Base-by-base conservation (phyloP, 75 land plant species). In the Sequoiadendron giganteum region DNA sequence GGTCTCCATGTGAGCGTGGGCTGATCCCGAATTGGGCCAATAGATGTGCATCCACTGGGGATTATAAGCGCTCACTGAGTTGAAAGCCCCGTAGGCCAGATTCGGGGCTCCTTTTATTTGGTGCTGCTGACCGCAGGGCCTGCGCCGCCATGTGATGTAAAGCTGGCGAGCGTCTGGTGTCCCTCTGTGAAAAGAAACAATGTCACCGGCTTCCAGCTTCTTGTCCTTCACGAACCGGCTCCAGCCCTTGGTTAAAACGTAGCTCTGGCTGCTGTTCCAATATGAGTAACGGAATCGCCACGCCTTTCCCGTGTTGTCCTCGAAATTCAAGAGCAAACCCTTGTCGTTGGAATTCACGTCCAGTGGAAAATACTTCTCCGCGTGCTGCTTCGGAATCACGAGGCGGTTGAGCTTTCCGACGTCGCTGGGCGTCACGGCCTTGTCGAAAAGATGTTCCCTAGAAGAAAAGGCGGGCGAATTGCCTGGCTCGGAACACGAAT, bases 341-440 rank as follows among this genome's bases (percentile, higher is more conserved):
- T 82, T 89, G 3, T 85, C 58, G 8, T 84, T 75, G 73, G 86
- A 49, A 25, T 70, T 85, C 40, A 79, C 65, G 32, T 89, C 81
- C 16, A 28, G 2, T 2, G 91, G 93, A 10, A 93, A 93, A 86
- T 89, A 83, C 86, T 86, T 75, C 68, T 85, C 47, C 0, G 93
- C 94, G n/a, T 89, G 86, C 72, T 87, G 88, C 86, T 93, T 93
- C 6, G 94, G 94, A 39, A 93, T 93, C 6, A 92, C 94, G 34
- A 93, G 90, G 45, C 94, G 88, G 49, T 93, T 92, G 4, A 93
- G 88, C 89, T 92, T 93, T 0, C 94, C 93, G 21, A 93, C 94
- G 47, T 93, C 94, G 85, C 93, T 92, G 3, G 93, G 94, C 4
- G 93, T 93, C 13, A 93, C 70, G 76, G 87, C 93, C 91, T 93